Evolutionary conservation across 2,329 filamentous ascomycete species (phyloP), one percentile per base, ranked within the genome.

Genomic region (Colletotrichum destructivum): DNA sequence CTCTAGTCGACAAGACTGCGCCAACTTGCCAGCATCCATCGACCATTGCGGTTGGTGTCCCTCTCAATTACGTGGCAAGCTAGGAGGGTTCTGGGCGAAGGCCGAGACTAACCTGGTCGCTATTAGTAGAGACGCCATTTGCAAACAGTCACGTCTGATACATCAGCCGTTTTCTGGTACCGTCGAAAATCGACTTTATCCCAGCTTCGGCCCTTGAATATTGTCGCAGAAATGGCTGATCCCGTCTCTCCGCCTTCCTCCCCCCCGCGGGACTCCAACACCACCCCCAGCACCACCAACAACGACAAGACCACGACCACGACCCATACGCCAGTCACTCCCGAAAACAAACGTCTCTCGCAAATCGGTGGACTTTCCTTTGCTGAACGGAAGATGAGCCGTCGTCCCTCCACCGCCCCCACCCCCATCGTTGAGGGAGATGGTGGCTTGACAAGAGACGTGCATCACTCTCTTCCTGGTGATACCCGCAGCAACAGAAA

Each of bases 401-500:
- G 65, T 40, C 69, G 69, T 54, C 69, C 65, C 7, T 31, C 64
- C 73, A 21, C 73, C 76, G 31, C 75, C 79, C 23, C 66, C 76
- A n/a, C 75, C 77, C 44, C 78, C 16, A 72, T 84, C 12, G 78
- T 82, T 42, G 79, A 84, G 66, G 82, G 79, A 8, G 81, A 80
- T 74, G 74, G 78, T 40, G 75, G 70, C 46, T 74, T 82, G 49
- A 79, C 83, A 77, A 81, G 82, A 26, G 78, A 80, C 64, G 82
- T 85, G 51, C 79, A 83, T 63, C 81, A 82, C 1, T 76, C 81
- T 3, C 80, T 79, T 12, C 83, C 84, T 0, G 84, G 83, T 18
- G 83, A 85, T 55, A 61, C 77, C 42, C 77, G 75, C 35, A 76
- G 74, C 47, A 76, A 72, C 4, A 74, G 78, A 59, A 82, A 78